phyloP scores from a whole-genome alignment of 352 stramenopile species.

The Phytophthora citrophthora region DNA sequence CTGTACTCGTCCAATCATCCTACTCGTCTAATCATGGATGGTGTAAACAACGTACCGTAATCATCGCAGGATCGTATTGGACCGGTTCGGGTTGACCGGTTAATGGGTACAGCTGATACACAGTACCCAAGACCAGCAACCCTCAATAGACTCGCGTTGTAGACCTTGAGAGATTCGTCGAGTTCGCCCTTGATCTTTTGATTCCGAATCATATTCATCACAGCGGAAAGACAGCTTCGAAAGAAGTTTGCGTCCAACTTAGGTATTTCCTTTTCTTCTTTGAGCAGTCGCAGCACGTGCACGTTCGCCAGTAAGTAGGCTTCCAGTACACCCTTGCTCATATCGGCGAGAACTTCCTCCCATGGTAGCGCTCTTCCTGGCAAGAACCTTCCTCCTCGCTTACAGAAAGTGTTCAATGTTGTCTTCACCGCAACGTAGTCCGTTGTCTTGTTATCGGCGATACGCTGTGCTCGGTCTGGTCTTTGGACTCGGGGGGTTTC shows the following conservation, averaged over 20 bases:
- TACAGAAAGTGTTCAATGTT: not conserved
- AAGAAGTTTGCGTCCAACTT: slow-evolving; percentile 1
- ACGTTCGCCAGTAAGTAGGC: slow-evolving; percentile 3
- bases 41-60: no score
- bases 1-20: no score
- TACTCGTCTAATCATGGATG: no score
- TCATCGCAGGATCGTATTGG: no score
- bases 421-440: slow-evolving; percentile 1
- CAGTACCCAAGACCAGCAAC: no score
- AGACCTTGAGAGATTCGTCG: not conserved
- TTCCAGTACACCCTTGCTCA: slow-evolving; percentile 7
- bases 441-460: not conserved
- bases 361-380: slow-evolving; percentile 1
- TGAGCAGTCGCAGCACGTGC: not conserved
- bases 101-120: no score
- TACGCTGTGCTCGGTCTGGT: not conserved
- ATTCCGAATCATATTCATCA: not conserved
- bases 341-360: slow-evolving; percentile 7
- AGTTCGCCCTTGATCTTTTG: slow-evolving; percentile 1
- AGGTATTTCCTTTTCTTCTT: slow-evolving; percentile 5
- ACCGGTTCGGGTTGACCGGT: no score
- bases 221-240: not conserved
- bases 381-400: not conserved
- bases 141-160: not conserved
- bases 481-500: not conserved